Evolutionary conservation across 2,329 filamentous ascomycete genomes (phyloP), one percentile per base, ranked within the genome.

Genomic region (Trematosphaeria pertusa): DNA sequence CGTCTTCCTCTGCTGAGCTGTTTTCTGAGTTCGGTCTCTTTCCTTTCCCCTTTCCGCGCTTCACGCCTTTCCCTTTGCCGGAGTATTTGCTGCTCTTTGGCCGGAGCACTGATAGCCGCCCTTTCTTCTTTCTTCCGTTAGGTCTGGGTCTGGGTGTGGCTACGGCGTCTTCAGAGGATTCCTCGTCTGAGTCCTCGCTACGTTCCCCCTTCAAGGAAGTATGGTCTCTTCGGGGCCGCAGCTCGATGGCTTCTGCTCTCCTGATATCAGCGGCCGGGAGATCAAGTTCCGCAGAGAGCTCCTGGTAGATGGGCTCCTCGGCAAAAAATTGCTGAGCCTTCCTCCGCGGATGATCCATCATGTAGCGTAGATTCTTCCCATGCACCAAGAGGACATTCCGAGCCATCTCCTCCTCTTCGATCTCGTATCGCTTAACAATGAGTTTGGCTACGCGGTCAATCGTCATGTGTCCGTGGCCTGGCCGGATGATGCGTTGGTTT

Each of bases 291-390:
- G 52, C 51, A 31, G 48, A 42, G 8, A 71, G 44, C 42, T 72
- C 67, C 9, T 58, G 49, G 24, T 70, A 72, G 21, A 73, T 63
- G 0, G 67, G 64, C 33, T 70, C 67, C 5, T 60, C 50, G 4
- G 53, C 51, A 26, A 71, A 70, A 30, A 64, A 67, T 2, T 56
- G 52, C 18, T 61, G 46, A 18, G 46, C 62, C 36, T 66, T 65
- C 20, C 65, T 59, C 26, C 66, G 62, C 2, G 65, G 65, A 39
- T 71, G 64, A 7, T 66, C 60, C 61, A 74, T 74, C 59, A 72
- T 71, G 32, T 69, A 71, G 37, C 67, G 62, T 7, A 74, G 39
- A 31, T 73, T 72, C 15, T 57, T 45, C 10, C 68, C 70, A 40
- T 73, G 70, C 10, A 70, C 70, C 3, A 67, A 43, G 3, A 74